Conservation (phyloP, 805 yeast species). For the Myxozyma vanderwaltii region DNA sequence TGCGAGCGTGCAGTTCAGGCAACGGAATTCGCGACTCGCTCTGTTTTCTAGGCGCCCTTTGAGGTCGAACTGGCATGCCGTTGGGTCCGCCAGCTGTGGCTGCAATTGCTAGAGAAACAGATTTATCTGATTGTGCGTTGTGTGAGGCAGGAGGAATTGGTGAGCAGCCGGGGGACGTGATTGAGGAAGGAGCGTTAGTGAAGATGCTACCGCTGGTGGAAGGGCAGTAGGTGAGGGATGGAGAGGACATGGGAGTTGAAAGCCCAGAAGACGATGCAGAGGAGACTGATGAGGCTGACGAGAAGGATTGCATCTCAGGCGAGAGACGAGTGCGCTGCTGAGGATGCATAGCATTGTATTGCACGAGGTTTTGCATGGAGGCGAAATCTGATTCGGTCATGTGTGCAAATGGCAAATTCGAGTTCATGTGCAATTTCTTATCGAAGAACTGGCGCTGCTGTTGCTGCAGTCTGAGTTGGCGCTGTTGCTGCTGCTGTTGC, state of each 20-base stretch:
- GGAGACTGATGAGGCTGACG: slow-evolving; percentile 15
- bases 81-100: not conserved
- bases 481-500: slow-evolving; percentile 16
- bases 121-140: not conserved
- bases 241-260: slow-evolving; percentile 33
- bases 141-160: not conserved
- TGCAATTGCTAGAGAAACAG: not conserved
- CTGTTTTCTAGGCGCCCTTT: slow-evolving; percentile 38
- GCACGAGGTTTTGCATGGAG: not conserved
- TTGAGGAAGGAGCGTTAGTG: not conserved
- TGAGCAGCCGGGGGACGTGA: slow-evolving; percentile 12
- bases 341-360: not conserved
- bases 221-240: slow-evolving; percentile 21
- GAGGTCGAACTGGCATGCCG: slow-evolving; percentile 10
- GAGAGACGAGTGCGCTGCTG: slow-evolving; percentile 18
- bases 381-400: slow-evolving; percentile 5
- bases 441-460: slow-evolving; percentile 16
- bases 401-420: not conserved
- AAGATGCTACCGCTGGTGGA: slow-evolving; percentile 2
- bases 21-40: slow-evolving; percentile 45
- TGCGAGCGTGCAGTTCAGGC: slow-evolving; percentile 43
- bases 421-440: not conserved
- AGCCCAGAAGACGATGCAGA: slow-evolving; percentile 30
- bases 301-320: slow-evolving; percentile 10
- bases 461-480: slow-evolving; percentile 3